Evolutionary conservation across 768 basidiomycete genomes (phyloP), one percentile per base, ranked within the genome.

Genomic region (Neoboletus brunneissimus): DNA sequence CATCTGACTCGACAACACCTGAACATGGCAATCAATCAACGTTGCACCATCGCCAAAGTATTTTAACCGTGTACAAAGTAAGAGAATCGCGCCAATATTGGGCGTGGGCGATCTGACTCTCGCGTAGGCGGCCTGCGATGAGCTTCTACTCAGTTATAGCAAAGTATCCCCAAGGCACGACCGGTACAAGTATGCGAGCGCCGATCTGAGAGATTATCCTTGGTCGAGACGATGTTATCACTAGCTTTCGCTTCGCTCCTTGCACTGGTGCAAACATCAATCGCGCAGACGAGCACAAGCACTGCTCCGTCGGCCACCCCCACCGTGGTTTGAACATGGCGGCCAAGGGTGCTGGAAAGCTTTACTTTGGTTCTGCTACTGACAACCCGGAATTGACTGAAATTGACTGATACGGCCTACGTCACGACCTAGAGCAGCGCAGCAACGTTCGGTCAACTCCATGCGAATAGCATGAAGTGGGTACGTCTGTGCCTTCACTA

Each of bases 351-450:
- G 70, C 74, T 5, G 75, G 76, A 2, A 79, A 79, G 65, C 57
- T 72, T 10, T 81, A 81, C 70, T 80, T 80, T 49, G 79, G 80
- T 29, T 68, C 75, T 46, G 79, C 79, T 29, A 79, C 79, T 3
- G 78, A 79, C 64, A 79, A 78, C 65, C 67, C 70, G 2, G 78
- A 81, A 65, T 65, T 81, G 38, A 68, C 62, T 12, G 74, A 81
- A 81, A 65, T 65, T 81, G 38, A 68, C 62, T 12, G 74, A 81
- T 54, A 55, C 63, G 0, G 45, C 55, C 51, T 67, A 57, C 27
- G 32, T 50, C 20, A n/a, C 43, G n/a, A 43, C 58, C 31, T 20
- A 58, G 53, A 61, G 46, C 2, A 12, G 56, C 29, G 47, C 62
- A 2, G 46, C 29, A 0, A 64, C 58, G 34, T 64, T 67, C 7